A percentile compares a stretch with the other conserved stretches of the same genome.
phyloP scores from a whole-genome alignment of 257 asterid species.

The Solanum megistacrolobum region DNA sequence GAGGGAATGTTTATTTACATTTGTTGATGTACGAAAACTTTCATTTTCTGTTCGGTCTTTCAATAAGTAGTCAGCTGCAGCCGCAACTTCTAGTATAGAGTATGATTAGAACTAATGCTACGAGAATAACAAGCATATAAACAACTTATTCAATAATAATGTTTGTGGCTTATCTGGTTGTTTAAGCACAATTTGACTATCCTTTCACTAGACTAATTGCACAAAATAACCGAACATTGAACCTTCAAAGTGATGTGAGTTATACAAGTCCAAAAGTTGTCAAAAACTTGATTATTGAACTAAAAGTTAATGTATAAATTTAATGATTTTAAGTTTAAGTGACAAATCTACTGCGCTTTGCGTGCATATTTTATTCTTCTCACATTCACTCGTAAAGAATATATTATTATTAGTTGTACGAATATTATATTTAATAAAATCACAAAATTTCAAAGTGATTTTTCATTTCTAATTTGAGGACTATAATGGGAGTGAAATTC shows the following conservation, averaged over 20 bases:
- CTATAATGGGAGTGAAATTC: no score
- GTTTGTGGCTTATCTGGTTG: background rate
- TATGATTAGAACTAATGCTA: background rate
- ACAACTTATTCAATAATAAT: background rate
- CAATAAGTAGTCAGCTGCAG: background rate
- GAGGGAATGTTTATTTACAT: background rate
- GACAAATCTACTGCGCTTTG: no score
- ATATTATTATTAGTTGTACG: no score
- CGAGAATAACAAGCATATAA: background rate
- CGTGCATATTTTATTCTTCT: no score
- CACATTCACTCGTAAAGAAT: no score
- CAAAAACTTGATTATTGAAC: no score
- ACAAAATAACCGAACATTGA: background rate
- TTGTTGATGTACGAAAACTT: background rate
- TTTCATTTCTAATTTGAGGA: background rate
- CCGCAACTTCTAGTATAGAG: background rate
- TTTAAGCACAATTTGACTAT: background rate
- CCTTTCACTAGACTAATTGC: background rate
- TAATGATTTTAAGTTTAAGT: no score
- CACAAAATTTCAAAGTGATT: no score
- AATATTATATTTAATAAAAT: no score
- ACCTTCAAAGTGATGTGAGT: no score
- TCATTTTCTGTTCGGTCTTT: background rate
- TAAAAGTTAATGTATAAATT: no score
- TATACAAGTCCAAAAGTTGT: no score